Base-by-base conservation (phyloP, 2,329 filamentous ascomycete genomes). In the Thielaviopsis cerberus region DNA sequence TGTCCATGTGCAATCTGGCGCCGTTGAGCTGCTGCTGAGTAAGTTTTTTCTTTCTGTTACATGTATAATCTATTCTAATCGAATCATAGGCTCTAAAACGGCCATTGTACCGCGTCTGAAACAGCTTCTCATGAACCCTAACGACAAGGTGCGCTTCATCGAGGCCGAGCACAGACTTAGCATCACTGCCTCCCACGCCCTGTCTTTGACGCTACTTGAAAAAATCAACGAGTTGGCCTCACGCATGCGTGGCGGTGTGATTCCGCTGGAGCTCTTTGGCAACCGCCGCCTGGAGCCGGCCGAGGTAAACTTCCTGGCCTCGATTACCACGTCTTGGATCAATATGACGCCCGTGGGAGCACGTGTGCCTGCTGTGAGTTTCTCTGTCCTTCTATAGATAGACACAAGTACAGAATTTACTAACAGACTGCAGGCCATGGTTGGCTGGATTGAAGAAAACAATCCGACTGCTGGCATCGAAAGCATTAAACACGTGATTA, bases 1-100 rank as follows among this genome's bases (percentile, higher is more conserved):
- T 1, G 59, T 79, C 6, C 67, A 63, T 60, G 62, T 79, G 22
- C 64, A 66, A 13, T 68, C 69, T 13, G 57, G 66, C 1, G 69
- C 73, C 55, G 76, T 77, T 61, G 62, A 66, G 30, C 69, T 78
- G 3, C 65, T 80, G 24, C 67, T 71, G 52, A 66, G 76, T 77
- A 68, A 61, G 73, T 70, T 17, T 26, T 17, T 6, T 7, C 20
- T 8, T 27, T 3, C 22, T n/a, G 10, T 26, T 25, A 7, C 50
- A n/a, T 53, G 52, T 22, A 57, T 13, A 50, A 17, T 24, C 41
- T 22, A 25, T 51, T 11, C 10, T 25, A 25, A 15, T n/a, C 7
- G 15, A 41, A 27, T 30, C 15, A 45, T 8, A 61, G 59, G 50
- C 51, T 51, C 56, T 37, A 30, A 53, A 20, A 48, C 30, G 1